These are phyloP conservation scores for Luzula sylvatica DNA, from an alignment of 176 grass and related monocot species.

Conservation along the genomic window DNA sequence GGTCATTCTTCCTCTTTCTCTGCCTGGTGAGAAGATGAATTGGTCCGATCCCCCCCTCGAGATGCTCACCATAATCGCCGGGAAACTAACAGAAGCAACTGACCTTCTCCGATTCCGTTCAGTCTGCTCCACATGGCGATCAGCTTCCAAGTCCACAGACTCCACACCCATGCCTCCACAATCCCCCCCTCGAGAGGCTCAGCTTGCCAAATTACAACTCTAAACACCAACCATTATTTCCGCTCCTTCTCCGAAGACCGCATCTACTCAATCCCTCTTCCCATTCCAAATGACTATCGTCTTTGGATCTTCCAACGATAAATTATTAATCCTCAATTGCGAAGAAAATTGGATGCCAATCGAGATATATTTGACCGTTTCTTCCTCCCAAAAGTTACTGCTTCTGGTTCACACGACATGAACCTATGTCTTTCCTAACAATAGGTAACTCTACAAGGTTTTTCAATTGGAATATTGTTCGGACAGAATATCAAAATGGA, in stretches of 20 bases:
- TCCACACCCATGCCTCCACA: constrained; percentile 19
- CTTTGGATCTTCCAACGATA: too few relatives aligned
- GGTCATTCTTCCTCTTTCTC: background rate
- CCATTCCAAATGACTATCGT: background rate
- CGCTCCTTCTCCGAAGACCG: constrained; percentile 37
- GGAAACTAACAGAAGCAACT: constrained; percentile 26
- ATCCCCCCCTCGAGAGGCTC: constrained; percentile 32
- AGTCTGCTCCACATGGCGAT: constrained; percentile 42
- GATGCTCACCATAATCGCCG: constrained; percentile 37
- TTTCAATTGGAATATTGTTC: too few relatives aligned
- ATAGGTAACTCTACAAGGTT: too few relatives aligned
- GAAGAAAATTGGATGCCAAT: too few relatives aligned
- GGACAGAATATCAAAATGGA: too few relatives aligned
- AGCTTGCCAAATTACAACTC: constrained; percentile 29
- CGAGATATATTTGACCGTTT: too few relatives aligned
- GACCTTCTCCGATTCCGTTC: constrained; percentile 47
- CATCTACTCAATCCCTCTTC: constrained; percentile 23
- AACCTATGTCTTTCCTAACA: too few relatives aligned
- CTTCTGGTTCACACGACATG: too few relatives aligned
- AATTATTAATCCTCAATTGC: too few relatives aligned
- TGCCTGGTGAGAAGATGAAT: background rate
- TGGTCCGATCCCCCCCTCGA: constrained; percentile 36
- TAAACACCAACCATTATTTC: constrained; percentile 27
- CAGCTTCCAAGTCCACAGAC: constrained; percentile 15
- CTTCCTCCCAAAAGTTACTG: too few relatives aligned